phyloP scores from a whole-genome alignment of 2,329 filamentous ascomycete genomes.

The Coniochaeta pulveracea region DNA sequence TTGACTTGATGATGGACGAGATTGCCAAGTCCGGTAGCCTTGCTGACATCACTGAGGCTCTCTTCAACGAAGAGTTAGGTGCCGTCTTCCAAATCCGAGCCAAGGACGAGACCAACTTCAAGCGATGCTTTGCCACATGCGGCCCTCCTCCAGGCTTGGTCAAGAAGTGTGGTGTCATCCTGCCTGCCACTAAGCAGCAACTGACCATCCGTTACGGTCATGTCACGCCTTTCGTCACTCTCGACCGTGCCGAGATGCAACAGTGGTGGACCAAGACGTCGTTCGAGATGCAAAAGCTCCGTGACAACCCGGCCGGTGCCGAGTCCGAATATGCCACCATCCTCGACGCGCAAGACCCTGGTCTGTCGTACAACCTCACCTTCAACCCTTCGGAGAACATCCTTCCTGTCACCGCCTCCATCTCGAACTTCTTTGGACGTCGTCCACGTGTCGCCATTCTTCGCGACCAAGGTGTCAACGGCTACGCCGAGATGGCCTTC shows the following conservation, averaged over 20 bases:
- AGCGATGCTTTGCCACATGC: conserved; percentile 81
- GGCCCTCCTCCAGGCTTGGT: conserved; percentile 74
- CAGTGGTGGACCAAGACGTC: conserved; percentile 84
- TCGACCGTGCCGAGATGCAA: conserved; percentile 64
- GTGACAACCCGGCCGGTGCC: conserved; percentile 81
- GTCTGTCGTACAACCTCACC: conserved; percentile 72
- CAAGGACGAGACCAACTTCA: conserved; percentile 74
- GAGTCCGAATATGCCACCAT: conserved; percentile 73
- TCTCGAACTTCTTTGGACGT: conserved; percentile 45
- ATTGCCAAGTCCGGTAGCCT: conserved; percentile 51
- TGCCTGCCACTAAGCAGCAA: conserved; percentile 57
- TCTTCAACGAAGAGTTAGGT: conserved; percentile 95
- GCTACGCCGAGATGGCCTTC: conserved; percentile 95
- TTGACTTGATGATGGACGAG: conserved; percentile 73
- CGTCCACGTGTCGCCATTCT: conserved; percentile 77
- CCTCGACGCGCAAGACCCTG: conserved; percentile 64
- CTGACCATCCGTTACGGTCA: conserved; percentile 65
- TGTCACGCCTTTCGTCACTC: conserved; percentile 51
- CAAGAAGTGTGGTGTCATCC: conserved; percentile 71
- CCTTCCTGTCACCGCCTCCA: conserved; percentile 53
- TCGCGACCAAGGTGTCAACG: conserved; percentile 90
- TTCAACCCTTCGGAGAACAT: conserved; percentile 72
- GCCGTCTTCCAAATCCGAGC: conserved; percentile 92
- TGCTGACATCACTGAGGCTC: conserved; percentile 57
- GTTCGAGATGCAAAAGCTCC: conserved; percentile 77